Evolutionary conservation across 2,329 filamentous ascomycete genomes (phyloP).

Genomic region (Sclerotinia glacialis): DNA sequence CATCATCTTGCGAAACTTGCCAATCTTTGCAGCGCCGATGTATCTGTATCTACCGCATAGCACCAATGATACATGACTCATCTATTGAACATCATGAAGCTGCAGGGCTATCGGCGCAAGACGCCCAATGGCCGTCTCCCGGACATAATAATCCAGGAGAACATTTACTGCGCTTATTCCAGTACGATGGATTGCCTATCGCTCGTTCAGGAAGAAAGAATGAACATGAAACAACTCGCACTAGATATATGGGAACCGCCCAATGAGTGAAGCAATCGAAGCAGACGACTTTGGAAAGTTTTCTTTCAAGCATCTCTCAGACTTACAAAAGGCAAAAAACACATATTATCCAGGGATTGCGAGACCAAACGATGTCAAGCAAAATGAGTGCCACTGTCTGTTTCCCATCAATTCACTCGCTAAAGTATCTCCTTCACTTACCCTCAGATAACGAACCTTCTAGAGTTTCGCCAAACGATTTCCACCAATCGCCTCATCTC

Average conservation of each 20-base stretch:
- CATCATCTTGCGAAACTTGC: background rate
- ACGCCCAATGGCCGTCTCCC: background rate
- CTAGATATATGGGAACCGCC: slow-evolving; percentile 79
- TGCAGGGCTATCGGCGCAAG: background rate
- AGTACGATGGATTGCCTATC: background rate
- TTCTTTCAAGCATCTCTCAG: slow-evolving; percentile 92
- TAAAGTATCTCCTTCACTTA: too few species aligned
- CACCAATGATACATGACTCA: background rate
- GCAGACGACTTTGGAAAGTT: slow-evolving; percentile 95
- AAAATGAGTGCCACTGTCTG: slow-evolving; percentile 49
- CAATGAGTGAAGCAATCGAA: slow-evolving; percentile 84
- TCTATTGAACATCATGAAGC: background rate
- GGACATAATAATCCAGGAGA: background rate
- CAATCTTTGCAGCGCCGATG: background rate
- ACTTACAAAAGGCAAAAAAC: slow-evolving; percentile 96
- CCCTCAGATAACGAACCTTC: background rate
- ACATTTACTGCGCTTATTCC: background rate
- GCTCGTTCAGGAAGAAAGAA: background rate
- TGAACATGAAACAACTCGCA: slow-evolving; percentile 64
- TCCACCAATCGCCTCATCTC: too few species aligned
- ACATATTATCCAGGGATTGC: slow-evolving; percentile 94
- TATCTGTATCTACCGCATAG: background rate
- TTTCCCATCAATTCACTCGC: background rate
- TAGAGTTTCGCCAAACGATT: background rate
- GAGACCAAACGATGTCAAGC: slow-evolving; percentile 78